Evolutionary conservation across 2,329 filamentous ascomycete species (phyloP), one percentile per base, ranked within the genome.

Genomic region (Furcasterigmium furcatum): DNA sequence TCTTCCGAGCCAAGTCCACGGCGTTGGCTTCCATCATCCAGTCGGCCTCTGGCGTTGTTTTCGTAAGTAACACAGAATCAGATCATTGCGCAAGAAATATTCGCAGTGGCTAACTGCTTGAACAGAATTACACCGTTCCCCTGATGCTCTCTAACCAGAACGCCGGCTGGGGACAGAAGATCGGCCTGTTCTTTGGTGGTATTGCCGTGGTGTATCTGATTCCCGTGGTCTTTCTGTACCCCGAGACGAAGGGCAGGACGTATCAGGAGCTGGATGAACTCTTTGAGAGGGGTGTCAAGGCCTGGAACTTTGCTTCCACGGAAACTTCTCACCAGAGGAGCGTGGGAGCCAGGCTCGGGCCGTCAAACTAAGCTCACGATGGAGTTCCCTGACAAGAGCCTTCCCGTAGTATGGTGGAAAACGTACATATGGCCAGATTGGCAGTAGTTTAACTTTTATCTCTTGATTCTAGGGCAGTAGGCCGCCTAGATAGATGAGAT

Each of bases 201-300:
- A 45, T 52, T 24, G 52, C 53, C 1, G 36, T 50, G 6, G 29
- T 64, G 6, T 61, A 52, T 20, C 30, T 43, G 18, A 21, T 38
- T n/a, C 41, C 41, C 3, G 41, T 43, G 18, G n/a, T 55, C 4
- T 48, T 56, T 4, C 25, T 52, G 10, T 47, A 47, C 13, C 54
- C 53, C 3, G 53, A 56, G 38, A 52, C 50, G 12, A 55, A 55
- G 44, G 53, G 54, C n/a, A 43, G 54, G 4, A 55, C 54, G 9
- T 56, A 55, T 21, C 18, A 46, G 18, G 54, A 55, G 35, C 24
- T 56, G 4, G 53, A 55, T 32, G 53, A 56, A 40, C 45, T 56
- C 5, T 55, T 54, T 22, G 48, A 54, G 41, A 42, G 43, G 2
- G 19, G 46, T 2, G 35, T 56, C 16, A 48, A 50, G 2, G 51